Base-by-base conservation (phyloP, 768 basidiomycete genomes). In the Podaxis sp. region DNA sequence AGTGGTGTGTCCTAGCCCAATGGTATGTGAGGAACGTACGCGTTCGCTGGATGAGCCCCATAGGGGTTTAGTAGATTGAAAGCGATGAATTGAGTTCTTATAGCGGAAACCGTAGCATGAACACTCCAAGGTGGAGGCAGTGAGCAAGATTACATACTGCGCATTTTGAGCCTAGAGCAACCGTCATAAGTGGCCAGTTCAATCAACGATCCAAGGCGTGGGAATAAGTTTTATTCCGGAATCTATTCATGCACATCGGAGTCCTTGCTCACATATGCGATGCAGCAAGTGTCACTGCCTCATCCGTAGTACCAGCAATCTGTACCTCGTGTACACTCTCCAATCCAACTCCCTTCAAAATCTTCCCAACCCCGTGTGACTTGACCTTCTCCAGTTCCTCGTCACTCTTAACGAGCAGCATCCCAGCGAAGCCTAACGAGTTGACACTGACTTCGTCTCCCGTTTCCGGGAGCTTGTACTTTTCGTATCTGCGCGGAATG, bases 391-490 rank as follows among this genome's bases (percentile, higher is more conserved):
- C 84, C 55, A 93, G 72, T 75, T 96, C 93, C 19, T 80, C 80
- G 58, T 90, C 85, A 65, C 89, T 93, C 78, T 90, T 93, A 25
- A 92, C 93, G 59, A 97, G 83, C 64, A 97, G 68, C 88, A 93
- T 86, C 1, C 96, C 96, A 6, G 93, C 91, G 71, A 90, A 97
- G 13, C 93, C 96, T 53, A 97, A 80, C 50, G 96, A 83, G 73
- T 98, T 97, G 47, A 98, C 80, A 68, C 85, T 84, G 27, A 98
- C 69, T 58, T 73, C 64, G 37, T 85, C 82, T n/a, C 85, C 84
- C 2, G 83, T 83, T 55, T 77, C 79, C 57, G 74, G 64, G 4
- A 90, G 73, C 11, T 68, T 72, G 72, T 89, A 82, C n/a, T 72
- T 74, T 70, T 94, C 93, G 36, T 75, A 74, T 54, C 79, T 79